Evolutionary conservation across 768 basidiomycete species (phyloP), one percentile per base, ranked within the genome.

Genomic region (Lactifluus volemus): DNA sequence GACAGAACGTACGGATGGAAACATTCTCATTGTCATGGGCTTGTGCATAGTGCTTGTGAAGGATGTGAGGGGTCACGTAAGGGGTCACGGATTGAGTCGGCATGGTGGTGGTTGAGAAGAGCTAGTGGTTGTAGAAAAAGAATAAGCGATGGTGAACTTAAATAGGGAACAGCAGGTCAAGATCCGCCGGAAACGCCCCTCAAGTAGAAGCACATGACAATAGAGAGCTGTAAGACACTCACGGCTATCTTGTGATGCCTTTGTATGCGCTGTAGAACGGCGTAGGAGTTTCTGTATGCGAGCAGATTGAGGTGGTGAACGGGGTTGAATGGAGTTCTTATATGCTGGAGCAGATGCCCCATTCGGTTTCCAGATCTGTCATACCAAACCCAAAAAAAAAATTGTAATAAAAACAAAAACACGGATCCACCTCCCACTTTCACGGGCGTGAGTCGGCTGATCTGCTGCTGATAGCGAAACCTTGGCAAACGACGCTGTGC

Each of bases 51-150:
- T 88, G 74, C 72, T 85, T 89, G 80, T 91, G 89, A 71, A 89
- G 85, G 75, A 92, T 92, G 73, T 90, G 89, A 38, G 90, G 90
- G 65, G 90, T 92, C 55, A 91, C 87, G 71, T 92, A 89, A 68
- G 89, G 90, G 9, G 89, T 90, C 47, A 85, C 81, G 71, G 85
- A 82, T 53, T 83, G 77, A 71, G 81, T 79, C 66, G 84, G 82
- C 87, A 88, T 89, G 67, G 67, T 82, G 73, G 62, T 25, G 25
- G 65, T 12, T 17, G 25, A 17, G 1, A 36, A 17, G 1, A 36
- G 39, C 57, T 61, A 49, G 17, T 21, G 45, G 50, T 34, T 15
- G 25, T 30, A 58, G 19, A 21, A 49, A 50, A n/a, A 21, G n/a
- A 36, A 38, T 56, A 47, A 57, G 60, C 19, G 55, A 17, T 49